Evolutionary conservation across 2,329 filamentous ascomycete genomes (phyloP), one percentile per base, ranked within the genome.

Genomic region (Penicillium sp.): DNA sequence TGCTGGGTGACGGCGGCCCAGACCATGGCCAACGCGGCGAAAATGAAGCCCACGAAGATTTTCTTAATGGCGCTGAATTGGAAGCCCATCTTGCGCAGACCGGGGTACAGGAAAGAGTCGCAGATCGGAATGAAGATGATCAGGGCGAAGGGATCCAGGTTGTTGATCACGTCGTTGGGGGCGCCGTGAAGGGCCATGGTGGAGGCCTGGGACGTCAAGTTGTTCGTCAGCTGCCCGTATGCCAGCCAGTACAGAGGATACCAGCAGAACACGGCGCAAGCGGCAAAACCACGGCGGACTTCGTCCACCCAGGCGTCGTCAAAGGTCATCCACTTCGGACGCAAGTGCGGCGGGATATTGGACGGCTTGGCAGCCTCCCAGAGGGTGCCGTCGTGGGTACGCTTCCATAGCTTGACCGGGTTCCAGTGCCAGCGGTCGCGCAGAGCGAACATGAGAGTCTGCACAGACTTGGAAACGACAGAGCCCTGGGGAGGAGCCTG

Each of bases 221-320:
- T 78, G 62, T 73, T 75, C 7, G 68, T 72, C 62, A 77, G 73
- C 51, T 78, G 75, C 48, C 70, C 71, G 58, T 76, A 77, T 4
- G 71, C 67, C 4, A 77, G 60, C 63, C 60, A 61, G 29, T 51
- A 51, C 57, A 50, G 14, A 15, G 37, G 29, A 32, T 44, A 38
- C 61, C 72, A 77, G 51, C 76, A 68, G 65, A 86, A 90, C 31
- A 87, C 83, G 47, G 78, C 74, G 69, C 83, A 86, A 42, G 83
- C 83, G 51, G 76, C 73, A 43, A 86, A 71, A 44, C 83, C 84
- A 65, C 85, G 81, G 40, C 75, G 74, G 31, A 89, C 80, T 59
- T 89, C 84, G 59, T 88, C 85, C 26, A 91, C 85, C 84, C 85
- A 91, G 38, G 79, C 79, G 53, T 91, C 87, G 50, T 91, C 86